Conservation (phyloP, 306 rosid genomes). For the Castanea mollissima region DNA sequence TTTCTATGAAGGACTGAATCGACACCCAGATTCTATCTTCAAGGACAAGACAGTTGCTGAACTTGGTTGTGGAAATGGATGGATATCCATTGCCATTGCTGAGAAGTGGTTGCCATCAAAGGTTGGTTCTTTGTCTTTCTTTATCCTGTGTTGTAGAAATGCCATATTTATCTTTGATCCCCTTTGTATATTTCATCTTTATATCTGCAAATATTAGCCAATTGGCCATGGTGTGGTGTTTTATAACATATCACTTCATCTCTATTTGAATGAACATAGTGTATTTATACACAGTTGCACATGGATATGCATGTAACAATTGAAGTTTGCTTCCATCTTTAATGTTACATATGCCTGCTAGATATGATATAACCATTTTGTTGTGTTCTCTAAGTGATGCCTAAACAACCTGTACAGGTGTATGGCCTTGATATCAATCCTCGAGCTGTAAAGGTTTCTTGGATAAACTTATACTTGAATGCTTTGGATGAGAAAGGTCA, state of each 20-base stretch:
- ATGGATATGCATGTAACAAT: not conserved
- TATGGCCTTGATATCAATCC: conserved; percentile 97
- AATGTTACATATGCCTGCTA: too few species aligned
- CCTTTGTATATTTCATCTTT: not conserved
- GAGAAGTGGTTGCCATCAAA: conserved; percentile 90
- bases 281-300: too few species aligned
- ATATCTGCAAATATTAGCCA: not conserved
- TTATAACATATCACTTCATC: too few species aligned
- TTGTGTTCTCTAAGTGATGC: not conserved
- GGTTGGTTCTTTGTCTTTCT: conserved; percentile 38
- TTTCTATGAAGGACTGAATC: conserved; percentile 84
- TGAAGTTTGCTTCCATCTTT: conserved; percentile 4
- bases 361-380: too few species aligned
- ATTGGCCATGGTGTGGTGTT: not conserved
- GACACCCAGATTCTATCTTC: conserved; percentile 82
- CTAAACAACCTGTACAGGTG: conserved; percentile 46
- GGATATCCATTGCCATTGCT: conserved; percentile 98
- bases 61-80: conserved; percentile 99
- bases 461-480: conserved; percentile 88
- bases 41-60: conserved; percentile 78
- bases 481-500: conserved; percentile 83
- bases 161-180: not conserved
- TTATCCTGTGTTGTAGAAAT: too few species aligned
- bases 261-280: too few species aligned
- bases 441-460: conserved; percentile 79